Conservation (phyloP, 1,284 basidiomycete genomes). For the Mycena citricolor region DNA sequence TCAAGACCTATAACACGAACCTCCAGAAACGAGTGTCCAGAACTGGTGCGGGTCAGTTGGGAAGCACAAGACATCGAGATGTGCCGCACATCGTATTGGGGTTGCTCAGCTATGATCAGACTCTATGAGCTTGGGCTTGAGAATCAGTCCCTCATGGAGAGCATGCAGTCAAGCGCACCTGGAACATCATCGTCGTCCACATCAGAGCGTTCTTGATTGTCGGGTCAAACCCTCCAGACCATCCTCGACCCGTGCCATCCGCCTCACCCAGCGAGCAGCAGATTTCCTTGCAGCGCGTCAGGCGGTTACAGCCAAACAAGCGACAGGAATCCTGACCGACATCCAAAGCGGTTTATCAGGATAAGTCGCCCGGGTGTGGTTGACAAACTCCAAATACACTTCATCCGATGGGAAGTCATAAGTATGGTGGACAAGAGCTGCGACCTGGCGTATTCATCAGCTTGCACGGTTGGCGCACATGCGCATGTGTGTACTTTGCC, state of each 20-base stretch:
- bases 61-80: not conserved
- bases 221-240: constrained; percentile 35
- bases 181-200: constrained; percentile 37
- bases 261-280: constrained; percentile 36
- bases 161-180: too few relatives aligned
- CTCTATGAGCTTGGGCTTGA: too few relatives aligned
- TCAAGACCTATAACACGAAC: constrained; percentile 28
- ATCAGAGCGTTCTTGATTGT: constrained; percentile 39
- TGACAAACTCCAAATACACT: constrained; percentile 31
- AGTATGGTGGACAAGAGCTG: constrained; percentile 36
- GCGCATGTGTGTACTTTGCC: constrained; percentile 24
- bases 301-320: not conserved
- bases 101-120: constrained; percentile 32
- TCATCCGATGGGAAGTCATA: constrained; percentile 38
- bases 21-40: constrained; percentile 39
- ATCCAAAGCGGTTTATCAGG: constrained; percentile 36
- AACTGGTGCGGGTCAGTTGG: constrained; percentile 26
- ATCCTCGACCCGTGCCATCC: constrained; percentile 34
- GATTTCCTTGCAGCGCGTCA: constrained; percentile 28
- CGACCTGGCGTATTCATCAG: constrained; percentile 25
- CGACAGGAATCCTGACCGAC: constrained; percentile 21
- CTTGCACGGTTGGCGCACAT: not conserved
- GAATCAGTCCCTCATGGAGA: too few relatives aligned
- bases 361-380: constrained; percentile 25
- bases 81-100: constrained; percentile 35